Evolutionary conservation across 331 rosid genomes (phyloP), one percentile per base, ranked within the genome.

Genomic region (Spiraea crenata): DNA sequence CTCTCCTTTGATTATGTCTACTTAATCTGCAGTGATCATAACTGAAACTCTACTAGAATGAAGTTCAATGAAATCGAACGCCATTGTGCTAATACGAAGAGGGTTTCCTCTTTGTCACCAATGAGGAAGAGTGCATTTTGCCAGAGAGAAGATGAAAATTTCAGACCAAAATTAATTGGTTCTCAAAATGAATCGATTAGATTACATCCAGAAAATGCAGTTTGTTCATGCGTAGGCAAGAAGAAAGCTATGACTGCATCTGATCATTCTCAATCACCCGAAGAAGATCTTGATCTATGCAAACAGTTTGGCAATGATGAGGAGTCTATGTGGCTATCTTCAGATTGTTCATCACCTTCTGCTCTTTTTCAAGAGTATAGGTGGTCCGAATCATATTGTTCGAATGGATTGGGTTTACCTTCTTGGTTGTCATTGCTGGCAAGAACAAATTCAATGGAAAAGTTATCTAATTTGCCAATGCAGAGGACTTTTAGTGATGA

Each of bases 261-360:
- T 14, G 54, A 16, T 49, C 15, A 9, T 4, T 56, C 2, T 16
- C 61, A 25, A 25, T 10, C 63, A 57, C 3, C 42, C 12, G 63
- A 57, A 57, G 63, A 57, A 57, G 63, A 57, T 34, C 7, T 0
- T 57, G 42, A 57, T 57, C 63, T 57, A 5, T 34, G 4, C 16
- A 34, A 57, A 13, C 9, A 34, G 9, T 57, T 57, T 10, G 8
- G 41, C 13, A 25, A n/a, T 5, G 66, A 61, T 8, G 40, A 11
- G n/a, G 65, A 39, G 48, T 61, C 48, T 0, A 39, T 40, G 48
- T 61, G 66, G 66, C n/a, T 61, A 31, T 61, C 66, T 39, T 39
- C 66, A 7, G 66, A 61, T 40, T 61, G 66, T 61, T 10, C 66
- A 40, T 61, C 66, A 61, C 49, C 66, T 61, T 61, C 66, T 39